These are phyloP conservation scores for Suhomyces faveliae DNA, from an alignment of 805 yeast genomes.

Conservation along the genomic window DNA sequence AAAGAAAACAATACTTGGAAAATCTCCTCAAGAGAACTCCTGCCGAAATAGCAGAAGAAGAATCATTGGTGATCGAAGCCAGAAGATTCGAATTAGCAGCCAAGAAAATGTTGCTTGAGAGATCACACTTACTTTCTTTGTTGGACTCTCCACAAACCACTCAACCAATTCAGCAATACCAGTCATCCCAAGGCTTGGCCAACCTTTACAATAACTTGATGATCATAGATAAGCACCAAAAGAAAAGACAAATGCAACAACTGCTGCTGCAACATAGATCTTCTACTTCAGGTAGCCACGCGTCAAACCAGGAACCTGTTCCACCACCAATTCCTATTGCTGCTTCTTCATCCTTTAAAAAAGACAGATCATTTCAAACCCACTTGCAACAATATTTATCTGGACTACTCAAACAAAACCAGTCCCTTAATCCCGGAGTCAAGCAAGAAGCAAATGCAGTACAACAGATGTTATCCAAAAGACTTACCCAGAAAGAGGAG, in stretches of 20 bases:
- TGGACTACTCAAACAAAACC: constrained; percentile 35
- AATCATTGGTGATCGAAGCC: constrained; percentile 88
- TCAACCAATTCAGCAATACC: constrained; percentile 70
- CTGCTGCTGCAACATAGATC: constrained; percentile 22
- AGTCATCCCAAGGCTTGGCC: constrained; percentile 84
- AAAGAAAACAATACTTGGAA: constrained; percentile 77
- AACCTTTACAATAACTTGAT: constrained; percentile 80
- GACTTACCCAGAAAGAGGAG: constrained; percentile 73
- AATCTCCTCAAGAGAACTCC: constrained; percentile 81
- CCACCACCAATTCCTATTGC: constrained; percentile 59
- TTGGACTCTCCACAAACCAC: constrained; percentile 85
- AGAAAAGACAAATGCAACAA: constrained; percentile 50
- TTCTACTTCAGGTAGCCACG: constrained; percentile 10
- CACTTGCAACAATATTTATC: constrained; percentile 45
- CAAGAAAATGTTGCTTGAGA: constrained; percentile 78
- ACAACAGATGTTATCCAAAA: constrained; percentile 48
- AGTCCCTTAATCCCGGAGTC: constrained; percentile 18
- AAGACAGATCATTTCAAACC: constrained; percentile 43
- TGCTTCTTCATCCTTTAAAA: constrained; percentile 49
- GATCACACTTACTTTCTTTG: constrained; percentile 72
- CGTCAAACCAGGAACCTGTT: constrained; percentile 40
- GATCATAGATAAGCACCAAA: constrained; percentile 60
- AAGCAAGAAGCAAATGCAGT: constrained; percentile 39
- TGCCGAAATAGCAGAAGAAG: constrained; percentile 97
- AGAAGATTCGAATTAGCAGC: constrained; percentile 90